Base-by-base conservation (phyloP, 2,329 filamentous ascomycete species). In the Penicillium sp. region DNA sequence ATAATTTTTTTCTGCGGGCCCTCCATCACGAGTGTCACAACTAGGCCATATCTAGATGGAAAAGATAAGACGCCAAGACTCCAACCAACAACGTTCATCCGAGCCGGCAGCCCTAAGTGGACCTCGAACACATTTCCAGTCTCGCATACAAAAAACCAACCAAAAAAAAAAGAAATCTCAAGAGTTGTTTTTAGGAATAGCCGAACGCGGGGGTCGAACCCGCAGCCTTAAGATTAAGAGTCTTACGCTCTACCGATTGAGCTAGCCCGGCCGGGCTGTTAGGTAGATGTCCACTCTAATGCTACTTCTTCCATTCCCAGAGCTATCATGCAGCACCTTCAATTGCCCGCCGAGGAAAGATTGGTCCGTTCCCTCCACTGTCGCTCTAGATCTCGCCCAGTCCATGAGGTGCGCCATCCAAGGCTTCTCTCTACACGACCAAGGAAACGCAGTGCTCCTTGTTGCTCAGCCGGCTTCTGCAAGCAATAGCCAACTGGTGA, bases 171-270 rank as follows among this genome's bases (percentile, higher is more conserved):
- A 50, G 47, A 46, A 56, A 49, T 55, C 55, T 60, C 50, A 49
- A n/a, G 30, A 44, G 47, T 46, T 36, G 47, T 47, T 54, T 58
- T 53, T 54, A 61, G 55, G 53, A 59, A 60, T 52, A 70, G 66
- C 67, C 68, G 59, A 69, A 71, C 67, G 67, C 64, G 68, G 67
- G 68, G 68, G 62, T 71, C 64, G 68, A 71, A 70, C 68, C 66
- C 68, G 65, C 69, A 70, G 58, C 66, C 66, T 68, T 68, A 64
- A 64, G 66, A 63, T 65, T 72, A 75, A 75, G 70, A 75, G 71
- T 71, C 72, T 72, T 72, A 75, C 67, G 69, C 67, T 70, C 67
- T 75, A 71, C 64, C 72, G 72, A 76, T 76, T 76, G 73, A 76
- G 73, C 73, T 75, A 75, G 70, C 72, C 72, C 66, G 67, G 73